phyloP scores from a whole-genome alignment of 495 filamentous ascomycete genomes.

The Immersiella caudata region DNA sequence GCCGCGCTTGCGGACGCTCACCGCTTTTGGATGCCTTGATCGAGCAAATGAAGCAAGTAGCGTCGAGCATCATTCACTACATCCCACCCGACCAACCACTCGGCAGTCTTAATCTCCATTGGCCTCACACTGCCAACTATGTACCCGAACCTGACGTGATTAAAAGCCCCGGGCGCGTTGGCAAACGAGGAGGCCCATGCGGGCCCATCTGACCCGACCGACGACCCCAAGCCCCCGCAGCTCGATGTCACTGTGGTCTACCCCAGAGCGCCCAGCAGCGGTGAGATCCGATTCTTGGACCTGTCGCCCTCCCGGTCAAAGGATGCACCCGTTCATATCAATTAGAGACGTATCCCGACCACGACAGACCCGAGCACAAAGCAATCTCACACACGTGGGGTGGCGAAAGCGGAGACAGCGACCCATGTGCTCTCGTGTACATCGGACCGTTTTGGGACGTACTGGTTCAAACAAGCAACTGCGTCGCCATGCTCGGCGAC shows the following conservation, averaged over 20 bases:
- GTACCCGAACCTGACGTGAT: neutral
- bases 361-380: conserved; percentile 38
- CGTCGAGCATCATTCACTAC: too few relatives aligned
- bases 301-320: neutral
- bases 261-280: neutral
- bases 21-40: too few relatives aligned
- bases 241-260: too few relatives aligned
- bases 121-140: neutral
- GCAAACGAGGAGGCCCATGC: too few relatives aligned
- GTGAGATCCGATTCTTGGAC: neutral
- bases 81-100: neutral
- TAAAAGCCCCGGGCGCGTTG: neutral
- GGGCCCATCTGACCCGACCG: too few relatives aligned
- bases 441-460: conserved; percentile 37
- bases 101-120: neutral
- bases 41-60: too few relatives aligned
- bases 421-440: conserved; percentile 27
- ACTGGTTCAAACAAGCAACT: conserved; percentile 36
- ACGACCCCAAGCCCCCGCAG: too few relatives aligned
- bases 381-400: conserved; percentile 37
- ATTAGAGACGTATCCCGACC: conserved; percentile 27
- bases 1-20: too few relatives aligned
- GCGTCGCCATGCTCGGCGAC: conserved; percentile 34
- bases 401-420: conserved; percentile 32
- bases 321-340: conserved; percentile 26